Base-by-base conservation (phyloP, 192 early-diverging fungal species). In the Coemansia sp. region DNA sequence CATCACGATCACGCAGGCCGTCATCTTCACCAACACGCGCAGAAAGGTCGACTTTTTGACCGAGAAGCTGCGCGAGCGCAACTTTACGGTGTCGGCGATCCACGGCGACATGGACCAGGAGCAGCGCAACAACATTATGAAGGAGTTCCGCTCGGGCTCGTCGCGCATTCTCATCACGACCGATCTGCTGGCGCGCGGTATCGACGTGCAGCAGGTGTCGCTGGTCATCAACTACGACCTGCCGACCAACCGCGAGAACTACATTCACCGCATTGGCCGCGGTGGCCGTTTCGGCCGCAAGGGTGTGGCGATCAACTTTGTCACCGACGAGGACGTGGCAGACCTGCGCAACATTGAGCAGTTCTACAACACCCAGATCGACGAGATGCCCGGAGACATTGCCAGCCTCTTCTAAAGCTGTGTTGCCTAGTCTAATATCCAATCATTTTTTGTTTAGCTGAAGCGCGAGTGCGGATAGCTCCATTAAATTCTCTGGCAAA, bases 241-340 rank as follows among this genome's bases (percentile, higher is more conserved):
- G 49, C 95, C 96, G 57, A 79, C 87, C 74, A 94, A 93, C 82
- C 84, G 84, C 60, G 96, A 97, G 81, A 97, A 97, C 90, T 99
- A 99, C 85, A 95, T 99, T 60, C 96, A 99, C 79, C 87, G 94
- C 75, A 99, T 99, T 78, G 96, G 96, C 86, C 90, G 96, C 84
- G 89, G 90, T 87, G 95, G 96, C 84, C 95, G 96, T 87, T 99
- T 97, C 85, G 96, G 96, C 75, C 90, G 96, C 75, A 99, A 97
- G 86, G 96, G 96, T 85, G 95, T 99, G 64, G 92, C 94, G 55
- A 95, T 98, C 84, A 98, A 98, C 86, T 98, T 99, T 83, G 93
- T 99, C 58, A 87, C 91, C 47, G 85, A 83, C 68, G 94, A 99
- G n/a, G 97, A 99, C 77, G 85, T 90, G 49, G 80, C 81, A 50